Conservation (phyloP, 2,329 filamentous ascomycete species). For the Nemania diffusa region DNA sequence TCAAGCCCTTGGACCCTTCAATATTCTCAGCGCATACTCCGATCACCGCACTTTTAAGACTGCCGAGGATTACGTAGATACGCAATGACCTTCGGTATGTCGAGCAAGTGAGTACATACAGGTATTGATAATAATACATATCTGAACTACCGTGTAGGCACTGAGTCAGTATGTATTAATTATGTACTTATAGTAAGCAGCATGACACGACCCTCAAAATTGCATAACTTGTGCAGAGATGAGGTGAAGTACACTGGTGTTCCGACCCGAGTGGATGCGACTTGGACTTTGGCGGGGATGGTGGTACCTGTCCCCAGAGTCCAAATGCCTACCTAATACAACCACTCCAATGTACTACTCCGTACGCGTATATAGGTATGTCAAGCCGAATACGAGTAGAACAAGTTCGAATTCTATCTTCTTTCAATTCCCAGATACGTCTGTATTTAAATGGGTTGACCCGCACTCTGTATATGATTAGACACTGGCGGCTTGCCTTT, state of each 20-base stretch:
- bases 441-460: not conserved
- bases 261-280: not conserved
- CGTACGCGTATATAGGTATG: not conserved
- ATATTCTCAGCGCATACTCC: not conserved
- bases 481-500: not conserved
- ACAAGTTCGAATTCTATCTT: not conserved
- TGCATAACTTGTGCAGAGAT: not conserved
- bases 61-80: not conserved
- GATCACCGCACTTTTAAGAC: not conserved
- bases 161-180: not conserved
- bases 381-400: not conserved
- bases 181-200: conserved; percentile 1
- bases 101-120: not conserved
- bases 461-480: not conserved
- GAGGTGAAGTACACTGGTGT: not conserved
- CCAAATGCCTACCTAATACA: not conserved
- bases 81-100: not conserved
- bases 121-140: not conserved
- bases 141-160: too few species aligned
- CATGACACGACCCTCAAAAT: not conserved
- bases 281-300: too few species aligned
- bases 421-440: not conserved
- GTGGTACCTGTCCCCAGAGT: too few species aligned
- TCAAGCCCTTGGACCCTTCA: not conserved
- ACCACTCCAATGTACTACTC: not conserved